These are phyloP conservation scores for Casaregolazyma suthepensis DNA, from an alignment of 1,139 yeast genomes.

Conservation along the genomic window DNA sequence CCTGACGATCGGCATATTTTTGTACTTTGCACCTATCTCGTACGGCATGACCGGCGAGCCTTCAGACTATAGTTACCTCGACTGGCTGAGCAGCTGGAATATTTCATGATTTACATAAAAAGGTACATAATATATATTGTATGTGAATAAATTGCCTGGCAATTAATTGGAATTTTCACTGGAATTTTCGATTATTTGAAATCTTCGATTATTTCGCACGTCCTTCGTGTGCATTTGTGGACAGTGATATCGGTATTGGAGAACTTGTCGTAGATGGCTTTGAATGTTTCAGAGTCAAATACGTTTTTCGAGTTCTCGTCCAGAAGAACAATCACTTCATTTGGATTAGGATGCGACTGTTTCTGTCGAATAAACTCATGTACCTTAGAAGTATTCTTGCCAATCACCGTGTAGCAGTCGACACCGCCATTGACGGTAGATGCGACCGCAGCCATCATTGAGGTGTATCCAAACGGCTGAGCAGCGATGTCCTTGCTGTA, in stretches of 20 bases:
- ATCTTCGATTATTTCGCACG: slow-evolving; percentile 14
- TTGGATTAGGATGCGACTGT: slow-evolving; percentile 10
- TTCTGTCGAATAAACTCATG: slow-evolving; percentile 11
- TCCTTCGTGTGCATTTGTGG: slow-evolving; percentile 19
- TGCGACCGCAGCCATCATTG: slow-evolving; percentile 26
- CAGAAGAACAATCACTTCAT: slow-evolving; percentile 17
- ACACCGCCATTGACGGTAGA: slow-evolving; percentile 13
- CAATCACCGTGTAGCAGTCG: slow-evolving; percentile 21
- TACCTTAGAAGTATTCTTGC: slow-evolving; percentile 16
- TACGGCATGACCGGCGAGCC: slow-evolving; percentile 90
- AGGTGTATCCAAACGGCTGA: slow-evolving; percentile 31
- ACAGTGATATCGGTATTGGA: slow-evolving; percentile 18
- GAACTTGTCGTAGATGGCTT: slow-evolving; percentile 21
- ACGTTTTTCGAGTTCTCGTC: slow-evolving; percentile 17
- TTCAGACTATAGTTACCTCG: slow-evolving; percentile 59
- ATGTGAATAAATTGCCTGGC: slow-evolving; percentile 3
- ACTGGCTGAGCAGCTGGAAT: slow-evolving; percentile 74
- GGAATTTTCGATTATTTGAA: too few relatives aligned
- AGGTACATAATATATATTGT: slow-evolving; percentile 3
- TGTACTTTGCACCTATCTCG: slow-evolving; percentile 68
- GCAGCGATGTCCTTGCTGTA: slow-evolving; percentile 29
- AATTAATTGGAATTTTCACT: not conserved
- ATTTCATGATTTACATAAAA: slow-evolving; percentile 27
- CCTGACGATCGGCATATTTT: slow-evolving; percentile 59
- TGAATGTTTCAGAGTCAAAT: slow-evolving; percentile 17